Evolutionary conservation across 768 basidiomycete species (phyloP).

Genomic region (Leccinum olivaceopallidum): DNA sequence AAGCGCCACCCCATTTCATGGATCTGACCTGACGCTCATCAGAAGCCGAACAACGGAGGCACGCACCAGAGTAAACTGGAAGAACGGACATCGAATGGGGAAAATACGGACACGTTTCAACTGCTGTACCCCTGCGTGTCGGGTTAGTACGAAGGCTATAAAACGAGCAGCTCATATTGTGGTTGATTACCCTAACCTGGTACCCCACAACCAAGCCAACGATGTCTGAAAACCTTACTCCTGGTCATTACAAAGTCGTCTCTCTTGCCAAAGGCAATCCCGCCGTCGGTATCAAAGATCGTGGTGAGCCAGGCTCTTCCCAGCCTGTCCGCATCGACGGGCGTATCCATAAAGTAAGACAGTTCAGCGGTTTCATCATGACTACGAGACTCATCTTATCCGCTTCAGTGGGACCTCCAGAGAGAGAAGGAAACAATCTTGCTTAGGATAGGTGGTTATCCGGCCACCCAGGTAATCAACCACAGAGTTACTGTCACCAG

Average conservation of each 20-base stretch:
- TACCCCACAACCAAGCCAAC: not conserved
- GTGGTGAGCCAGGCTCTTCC: no score
- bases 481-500: not conserved
- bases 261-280: not conserved
- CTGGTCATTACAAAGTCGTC: not conserved
- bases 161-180: not conserved
- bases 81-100: no score
- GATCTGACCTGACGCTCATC: not conserved
- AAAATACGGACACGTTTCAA: no score
- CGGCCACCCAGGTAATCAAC: not conserved
- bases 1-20: not conserved
- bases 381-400: not conserved
- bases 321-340: not conserved
- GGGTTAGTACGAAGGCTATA: not conserved
- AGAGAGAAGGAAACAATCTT: not conserved
- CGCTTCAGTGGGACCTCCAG: not conserved
- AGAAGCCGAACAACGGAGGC: not conserved
- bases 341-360: not conserved
- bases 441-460: not conserved
- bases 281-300: not conserved
- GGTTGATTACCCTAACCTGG: not conserved
- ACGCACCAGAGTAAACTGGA: not conserved
- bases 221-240: not conserved
- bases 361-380: not conserved
- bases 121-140: no score